Base-by-base conservation (phyloP, 345 rosid genomes). In the Anastatica hierochuntica region DNA sequence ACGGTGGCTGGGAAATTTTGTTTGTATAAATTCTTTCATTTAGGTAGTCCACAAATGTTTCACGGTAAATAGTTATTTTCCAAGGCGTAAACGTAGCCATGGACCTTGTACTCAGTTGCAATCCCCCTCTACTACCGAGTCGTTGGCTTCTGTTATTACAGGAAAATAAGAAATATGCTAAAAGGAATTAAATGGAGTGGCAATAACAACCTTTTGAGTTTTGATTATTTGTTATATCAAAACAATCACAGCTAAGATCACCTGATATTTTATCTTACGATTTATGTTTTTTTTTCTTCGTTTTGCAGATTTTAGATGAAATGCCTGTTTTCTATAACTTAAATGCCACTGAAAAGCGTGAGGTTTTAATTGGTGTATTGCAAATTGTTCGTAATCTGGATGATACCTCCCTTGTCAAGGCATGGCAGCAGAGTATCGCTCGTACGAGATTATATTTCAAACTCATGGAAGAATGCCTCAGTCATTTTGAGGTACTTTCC, bases 371-470 rank as follows among this genome's bases (percentile, higher is more conserved):
- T 59, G 90, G 79, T 53, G 79, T 81, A 61, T 59, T 92, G 80
- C 97, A 92, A 83, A 83, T 85, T 48, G 81, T 92, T 60, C 90
- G 97, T 52, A 92, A 92, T 72, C 77, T 92, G 66, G 98, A 92
- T 81, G 95, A 92, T 55, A 56, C 72, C 57, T 92, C 98, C 30
- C 80, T 85, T 67, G 86, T 76, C 60, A 88, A 88, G 76, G 95
- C 90, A 7, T 92, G 98, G 98, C 97, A 88, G 81, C 97, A 88
- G 76, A 92, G 95, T 79, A 79, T 88, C 34, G 98, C 95, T 61
- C 94, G 98, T 34, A 92, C 97, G 29, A 77, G 97, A 80, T 72
- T 88, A 50, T 92, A 85, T 76, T 92, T 92, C 77, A 92, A 92
- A 66, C 97, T 92, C 53, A 64, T 85, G 94, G 98, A 92, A 75